Percentiles rank a stretch among this genome's conserved stretches.
Conservation (phyloP, 345 rosid genomes). For the Bretschneidera sinensis region DNA sequence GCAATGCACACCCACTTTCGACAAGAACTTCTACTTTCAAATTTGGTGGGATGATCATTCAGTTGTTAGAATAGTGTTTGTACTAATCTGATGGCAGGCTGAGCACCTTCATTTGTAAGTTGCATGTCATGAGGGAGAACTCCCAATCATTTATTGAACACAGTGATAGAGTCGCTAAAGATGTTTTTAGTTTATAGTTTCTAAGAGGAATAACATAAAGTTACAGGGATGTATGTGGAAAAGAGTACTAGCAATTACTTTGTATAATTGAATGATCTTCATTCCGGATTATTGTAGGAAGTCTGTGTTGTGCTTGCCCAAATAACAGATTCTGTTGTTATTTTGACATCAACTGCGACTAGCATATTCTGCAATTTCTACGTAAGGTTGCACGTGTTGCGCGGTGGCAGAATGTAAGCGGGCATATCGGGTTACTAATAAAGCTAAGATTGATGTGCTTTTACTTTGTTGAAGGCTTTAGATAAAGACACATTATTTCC, state of each 20-base stretch:
- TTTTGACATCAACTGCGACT: not conserved
- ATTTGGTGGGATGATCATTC: constrained; percentile 8
- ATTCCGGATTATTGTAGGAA: not conserved
- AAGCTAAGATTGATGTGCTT: too few relatives aligned
- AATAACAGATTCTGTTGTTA: not conserved
- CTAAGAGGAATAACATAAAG: not conserved
- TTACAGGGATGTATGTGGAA: not conserved
- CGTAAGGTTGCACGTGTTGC: too few relatives aligned
- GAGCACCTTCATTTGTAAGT: constrained; percentile 18
- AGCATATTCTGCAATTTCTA: too few relatives aligned
- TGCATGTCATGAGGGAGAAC: constrained; percentile 10
- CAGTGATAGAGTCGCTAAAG: not conserved
- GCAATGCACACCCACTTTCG: constrained; percentile 7
- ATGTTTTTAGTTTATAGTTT: too few relatives aligned
- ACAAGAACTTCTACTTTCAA: not conserved
- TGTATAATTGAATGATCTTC: not conserved
- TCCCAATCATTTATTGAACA: constrained; percentile 15
- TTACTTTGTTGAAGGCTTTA: too few relatives aligned
- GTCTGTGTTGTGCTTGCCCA: not conserved
- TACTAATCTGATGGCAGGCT: constrained; percentile 5
- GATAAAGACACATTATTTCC: too few relatives aligned
- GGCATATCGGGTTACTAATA: too few relatives aligned
- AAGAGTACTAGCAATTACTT: too few relatives aligned
- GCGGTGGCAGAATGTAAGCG: too few relatives aligned
- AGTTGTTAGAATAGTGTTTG: constrained; percentile 27